Base-by-base conservation (phyloP, 2,329 filamentous ascomycete genomes). In the Trichophyton rubrum region DNA sequence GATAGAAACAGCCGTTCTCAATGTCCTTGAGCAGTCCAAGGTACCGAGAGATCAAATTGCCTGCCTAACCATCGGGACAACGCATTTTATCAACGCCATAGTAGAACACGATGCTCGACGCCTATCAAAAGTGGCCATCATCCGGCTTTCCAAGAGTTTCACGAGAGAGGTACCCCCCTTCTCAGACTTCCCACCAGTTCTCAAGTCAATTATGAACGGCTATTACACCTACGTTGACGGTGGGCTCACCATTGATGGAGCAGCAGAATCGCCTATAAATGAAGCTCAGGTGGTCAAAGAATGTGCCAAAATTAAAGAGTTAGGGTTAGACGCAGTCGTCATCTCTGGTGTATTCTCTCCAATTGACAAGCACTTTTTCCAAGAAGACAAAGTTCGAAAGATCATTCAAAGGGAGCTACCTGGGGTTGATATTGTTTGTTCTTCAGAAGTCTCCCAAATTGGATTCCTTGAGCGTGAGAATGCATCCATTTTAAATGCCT, bases 281-380 rank as follows among this genome's bases (percentile, higher is more conserved):
- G 75, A 79, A 65, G 68, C 70, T 24, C 72, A 80, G 72, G 70
- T 79, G 20, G 66, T 77, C 4, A 71, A 73, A 41, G 69, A 77
- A 64, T 78, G 76, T 61, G 71, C 66, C 3, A 70, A 72, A 20
- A 78, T 79, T 64, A 75, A 74, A 65, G 71, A 73, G 41, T 73
- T 74, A 22, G 73, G 73, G 0, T 69, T 79, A 58, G 72, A 69
- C 11, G 64, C 75, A 43, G 72, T 85, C 1, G 82, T 83, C 0
- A 71, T 85, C 3, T 77, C 79, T 3, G 82, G 82, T 1, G 77
- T 84, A 7, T 84, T 82, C 69, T 81, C 79, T 7, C 81, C 82
- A 0, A 80, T 84, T 24, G 82, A 85, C 66, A 76, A 78, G 8
- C 64, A 75, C 2, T 77, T 78, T 65, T 70, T 69, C 47, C 82